A percentile compares a stretch with the other conserved stretches of the same genome.
phyloP scores from a whole-genome alignment of 768 basidiomycete species.

The Kwoniella pini region DNA sequence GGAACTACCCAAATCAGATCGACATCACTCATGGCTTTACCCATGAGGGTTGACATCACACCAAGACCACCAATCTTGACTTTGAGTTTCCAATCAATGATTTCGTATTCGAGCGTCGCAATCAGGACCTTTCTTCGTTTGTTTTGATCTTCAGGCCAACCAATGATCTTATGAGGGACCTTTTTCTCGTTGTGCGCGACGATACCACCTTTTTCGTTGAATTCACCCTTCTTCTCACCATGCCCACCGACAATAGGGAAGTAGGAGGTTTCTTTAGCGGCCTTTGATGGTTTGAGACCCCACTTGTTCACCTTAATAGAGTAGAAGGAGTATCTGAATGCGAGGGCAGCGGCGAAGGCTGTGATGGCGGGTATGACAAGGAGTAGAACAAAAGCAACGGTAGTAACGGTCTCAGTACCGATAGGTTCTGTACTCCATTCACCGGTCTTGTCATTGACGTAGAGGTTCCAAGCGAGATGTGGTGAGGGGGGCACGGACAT shows the following conservation, averaged over 20 bases:
- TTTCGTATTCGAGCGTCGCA: constrained; percentile 90
- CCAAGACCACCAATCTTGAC: constrained; percentile 97
- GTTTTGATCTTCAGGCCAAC: constrained; percentile 93
- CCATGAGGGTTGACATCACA: constrained; percentile 97
- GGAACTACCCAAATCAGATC: constrained; percentile 91
- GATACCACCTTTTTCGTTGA: constrained; percentile 46
- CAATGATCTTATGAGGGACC: constrained; percentile 69
- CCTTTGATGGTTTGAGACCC: constrained; percentile 70
- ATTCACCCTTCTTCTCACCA: constrained; percentile 64
- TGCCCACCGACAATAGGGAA: constrained; percentile 76
- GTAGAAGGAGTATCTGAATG: constrained; percentile 97
- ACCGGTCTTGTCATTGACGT: constrained; percentile 74
- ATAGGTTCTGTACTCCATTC: constrained; percentile 78
- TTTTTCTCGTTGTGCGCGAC: constrained; percentile 72
- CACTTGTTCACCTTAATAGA: constrained; percentile 92
- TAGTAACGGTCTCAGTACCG: constrained; percentile 75
- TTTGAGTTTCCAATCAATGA: constrained; percentile 95
- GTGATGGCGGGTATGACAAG: constrained; percentile 80
- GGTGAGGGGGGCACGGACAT: constrained; percentile 87
- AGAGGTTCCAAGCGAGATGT: constrained; percentile 81
- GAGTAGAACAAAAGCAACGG: constrained; percentile 83
- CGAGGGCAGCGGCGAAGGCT: constrained; percentile 72
- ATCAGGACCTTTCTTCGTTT: constrained; percentile 91
- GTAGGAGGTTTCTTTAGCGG: constrained; percentile 66
- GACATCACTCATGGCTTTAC: constrained; percentile 96